Conservation (phyloP, 192 early-diverging fungal species). For the Linnemannia hyalina region DNA sequence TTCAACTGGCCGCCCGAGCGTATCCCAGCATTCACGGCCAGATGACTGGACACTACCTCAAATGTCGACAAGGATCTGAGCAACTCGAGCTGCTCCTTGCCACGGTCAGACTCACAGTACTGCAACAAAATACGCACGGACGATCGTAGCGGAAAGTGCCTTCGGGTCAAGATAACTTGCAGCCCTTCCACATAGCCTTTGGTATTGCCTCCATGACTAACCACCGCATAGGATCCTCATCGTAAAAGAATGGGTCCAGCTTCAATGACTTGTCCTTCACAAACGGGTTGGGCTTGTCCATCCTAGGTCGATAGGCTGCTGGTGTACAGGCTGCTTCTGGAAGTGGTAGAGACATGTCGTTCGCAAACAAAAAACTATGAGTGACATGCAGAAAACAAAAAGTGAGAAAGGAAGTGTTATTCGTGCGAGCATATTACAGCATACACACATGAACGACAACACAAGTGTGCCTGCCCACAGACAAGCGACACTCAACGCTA, state of each 20-base stretch:
- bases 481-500: conserved; percentile 11
- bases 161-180: neutral
- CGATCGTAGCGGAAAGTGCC: conserved; percentile 10
- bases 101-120: conserved; percentile 11
- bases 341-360: conserved; percentile 11
- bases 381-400: neutral
- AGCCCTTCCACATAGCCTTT: conserved; percentile 6
- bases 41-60: conserved; percentile 12
- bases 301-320: neutral
- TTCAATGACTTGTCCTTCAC: conserved; percentile 10
- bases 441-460: neutral
- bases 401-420: neutral
- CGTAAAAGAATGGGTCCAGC: conserved; percentile 5
- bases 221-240: neutral
- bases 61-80: neutral
- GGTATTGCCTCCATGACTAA: conserved; percentile 4
- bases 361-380: no score
- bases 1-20: neutral
- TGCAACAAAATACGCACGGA: conserved; percentile 10
- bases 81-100: conserved; percentile 14
- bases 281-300: conserved; percentile 3
- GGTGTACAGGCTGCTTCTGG: conserved; percentile 12
- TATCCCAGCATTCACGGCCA: conserved; percentile 6
- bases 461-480: conserved; percentile 6
- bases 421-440: neutral